Conservation (phyloP, 257 asterid species). For the Striga asiatica region DNA sequence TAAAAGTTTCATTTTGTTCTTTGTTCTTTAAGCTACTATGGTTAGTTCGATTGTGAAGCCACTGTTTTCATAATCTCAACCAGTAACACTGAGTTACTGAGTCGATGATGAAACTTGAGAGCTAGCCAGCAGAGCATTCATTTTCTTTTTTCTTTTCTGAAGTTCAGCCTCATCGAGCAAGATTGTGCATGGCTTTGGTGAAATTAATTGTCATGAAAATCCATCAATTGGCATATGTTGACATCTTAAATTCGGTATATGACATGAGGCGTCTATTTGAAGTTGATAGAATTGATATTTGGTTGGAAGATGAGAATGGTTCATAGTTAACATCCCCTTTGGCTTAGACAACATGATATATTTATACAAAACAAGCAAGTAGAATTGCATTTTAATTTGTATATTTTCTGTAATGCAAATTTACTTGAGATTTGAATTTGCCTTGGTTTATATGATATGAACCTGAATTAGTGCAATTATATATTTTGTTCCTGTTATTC, state of each 20-base stretch:
- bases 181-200: conserved; percentile 3
- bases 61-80: conserved; percentile 1
- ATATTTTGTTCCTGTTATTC: conserved; percentile 3
- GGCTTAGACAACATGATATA: not conserved
- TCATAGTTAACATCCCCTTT: not conserved
- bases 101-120: not conserved
- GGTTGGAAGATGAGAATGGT: not conserved
- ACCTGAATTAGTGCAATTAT: not conserved
- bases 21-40: not conserved
- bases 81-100: conserved; percentile 6
- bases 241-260: not conserved
- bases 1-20: conserved; percentile 1
- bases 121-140: not conserved
- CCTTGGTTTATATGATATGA: not conserved
- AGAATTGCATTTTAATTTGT: not conserved
- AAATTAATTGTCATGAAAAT: not conserved
- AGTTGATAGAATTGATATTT: not conserved
- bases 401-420: not conserved
- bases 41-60: not conserved
- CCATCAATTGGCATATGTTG: not conserved
- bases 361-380: not conserved
- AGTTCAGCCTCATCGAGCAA: not conserved
- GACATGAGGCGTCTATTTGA: not conserved
- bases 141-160: not conserved
- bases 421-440: not conserved